Evolutionary conservation across 768 basidiomycete genomes (phyloP).

Genomic region (Boletus tomentosulus): DNA sequence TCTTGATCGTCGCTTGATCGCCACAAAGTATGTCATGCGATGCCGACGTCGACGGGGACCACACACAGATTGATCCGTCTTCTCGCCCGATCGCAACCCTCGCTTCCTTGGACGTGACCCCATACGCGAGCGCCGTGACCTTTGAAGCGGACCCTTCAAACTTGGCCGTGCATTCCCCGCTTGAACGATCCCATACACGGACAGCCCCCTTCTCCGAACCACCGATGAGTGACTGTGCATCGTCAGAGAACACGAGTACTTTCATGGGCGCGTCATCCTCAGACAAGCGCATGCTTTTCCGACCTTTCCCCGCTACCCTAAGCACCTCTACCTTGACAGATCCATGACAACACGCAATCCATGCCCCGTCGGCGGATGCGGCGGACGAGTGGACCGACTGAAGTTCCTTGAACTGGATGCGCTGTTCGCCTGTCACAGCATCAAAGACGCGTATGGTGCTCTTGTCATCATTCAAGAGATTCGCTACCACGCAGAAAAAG

Average conservation of each 20-base stretch:
- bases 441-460: slow-evolving; percentile 6
- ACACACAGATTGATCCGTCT: slow-evolving; percentile 5
- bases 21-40: slow-evolving; percentile 6
- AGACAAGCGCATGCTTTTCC: background rate
- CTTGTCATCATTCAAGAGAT: background rate
- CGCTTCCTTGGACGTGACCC: background rate
- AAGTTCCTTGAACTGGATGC: slow-evolving; percentile 2
- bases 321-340: slow-evolving; percentile 4
- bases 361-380: background rate
- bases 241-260: slow-evolving; percentile 14
- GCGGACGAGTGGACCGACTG: slow-evolving; percentile 4
- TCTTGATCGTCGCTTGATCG: slow-evolving; percentile 4
- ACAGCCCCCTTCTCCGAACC: slow-evolving; percentile 14
- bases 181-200: slow-evolving; percentile 17
- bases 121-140: slow-evolving; percentile 19
- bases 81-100: slow-evolving; percentile 6
- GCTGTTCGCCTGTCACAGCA: background rate
- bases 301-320: background rate
- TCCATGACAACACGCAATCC: slow-evolving; percentile 9
- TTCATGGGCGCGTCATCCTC: background rate
- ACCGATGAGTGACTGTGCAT: slow-evolving; percentile 8
- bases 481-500: slow-evolving; percentile 6
- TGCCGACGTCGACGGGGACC: slow-evolving; percentile 13
- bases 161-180: slow-evolving; percentile 13
- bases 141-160: background rate